A percentile compares a stretch with the other conserved stretches of the same genome.
These are phyloP conservation scores for Gossypium trilobum DNA, from an alignment of 441 rosid genomes.

Conservation along the genomic window DNA sequence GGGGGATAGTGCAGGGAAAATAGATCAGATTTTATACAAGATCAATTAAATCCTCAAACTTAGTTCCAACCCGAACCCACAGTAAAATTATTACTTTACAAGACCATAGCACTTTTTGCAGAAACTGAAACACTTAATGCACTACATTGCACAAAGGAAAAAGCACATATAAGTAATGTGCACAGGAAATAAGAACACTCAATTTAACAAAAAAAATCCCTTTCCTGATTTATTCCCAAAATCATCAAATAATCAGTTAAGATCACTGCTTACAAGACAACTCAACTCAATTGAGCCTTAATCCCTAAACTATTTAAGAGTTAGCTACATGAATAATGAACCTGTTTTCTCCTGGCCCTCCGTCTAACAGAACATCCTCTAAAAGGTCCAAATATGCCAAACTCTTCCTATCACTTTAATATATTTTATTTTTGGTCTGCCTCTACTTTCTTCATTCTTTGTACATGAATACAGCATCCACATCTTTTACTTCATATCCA, in stretches of 20 bases:
- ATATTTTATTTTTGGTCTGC: not conserved
- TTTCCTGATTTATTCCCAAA: not conserved
- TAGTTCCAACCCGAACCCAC: not conserved
- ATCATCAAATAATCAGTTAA: not conserved
- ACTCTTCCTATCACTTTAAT: not conserved
- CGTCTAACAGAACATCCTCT: not conserved
- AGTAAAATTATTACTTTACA: not conserved
- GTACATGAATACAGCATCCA: not conserved
- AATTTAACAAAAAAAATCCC: not conserved
- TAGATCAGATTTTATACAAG: slow-evolving; percentile 14
- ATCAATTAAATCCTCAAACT: not conserved
- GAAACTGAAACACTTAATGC: not conserved
- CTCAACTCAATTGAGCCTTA: slow-evolving; percentile 8
- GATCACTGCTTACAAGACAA: slow-evolving; percentile 5
- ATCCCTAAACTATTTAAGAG: not conserved
- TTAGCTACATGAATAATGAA: not conserved
- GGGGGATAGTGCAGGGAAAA: slow-evolving; percentile 1
- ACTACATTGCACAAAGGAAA: not conserved
- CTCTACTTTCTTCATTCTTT: not conserved
- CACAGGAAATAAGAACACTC: not conserved
- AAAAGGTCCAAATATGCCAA: not conserved
- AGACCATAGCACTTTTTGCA: not conserved
- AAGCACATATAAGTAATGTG: not conserved
- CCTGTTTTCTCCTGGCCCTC: not conserved
- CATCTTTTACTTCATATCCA: slow-evolving; percentile 1